These are phyloP conservation scores for Eimeria brunetti DNA, from an alignment of 169 alveolate species.

Conservation along the genomic window DNA sequence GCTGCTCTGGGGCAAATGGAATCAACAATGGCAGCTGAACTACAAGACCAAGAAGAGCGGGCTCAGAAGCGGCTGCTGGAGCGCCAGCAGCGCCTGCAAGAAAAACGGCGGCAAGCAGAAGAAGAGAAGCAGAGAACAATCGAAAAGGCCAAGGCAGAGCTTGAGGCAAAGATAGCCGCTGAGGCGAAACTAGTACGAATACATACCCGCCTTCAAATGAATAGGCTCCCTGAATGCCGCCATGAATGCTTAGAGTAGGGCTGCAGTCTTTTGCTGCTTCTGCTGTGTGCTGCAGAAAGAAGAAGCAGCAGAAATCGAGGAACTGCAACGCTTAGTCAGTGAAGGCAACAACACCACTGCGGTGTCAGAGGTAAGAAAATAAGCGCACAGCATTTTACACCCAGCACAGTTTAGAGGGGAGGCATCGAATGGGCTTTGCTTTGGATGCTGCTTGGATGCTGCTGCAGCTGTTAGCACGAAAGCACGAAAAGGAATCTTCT, in stretches of 20 bases:
- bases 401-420: neutral
- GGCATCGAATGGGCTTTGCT: neutral
- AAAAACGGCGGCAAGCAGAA: slow-evolving; percentile 52
- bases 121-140: slow-evolving; percentile 31
- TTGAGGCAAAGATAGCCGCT: slow-evolving; percentile 31
- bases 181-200: slow-evolving; percentile 8
- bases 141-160: slow-evolving; percentile 60
- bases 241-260: neutral
- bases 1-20: slow-evolving; percentile 50
- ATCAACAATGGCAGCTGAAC: slow-evolving; percentile 33
- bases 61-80: slow-evolving; percentile 40
- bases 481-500: slow-evolving; percentile 10
- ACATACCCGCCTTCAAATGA: neutral
- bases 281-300: slow-evolving; percentile 12
- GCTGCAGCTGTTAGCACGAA: slow-evolving; percentile 69
- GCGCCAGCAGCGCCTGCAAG: slow-evolving; percentile 40
- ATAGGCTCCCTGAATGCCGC: neutral
- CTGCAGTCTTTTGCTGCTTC: neutral
- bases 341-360: slow-evolving; percentile 61
- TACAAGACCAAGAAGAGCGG: slow-evolving; percentile 37
- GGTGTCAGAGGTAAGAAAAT: slow-evolving; percentile 39
- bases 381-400: neutral
- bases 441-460: too few species aligned
- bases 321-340: slow-evolving; percentile 45
- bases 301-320: slow-evolving; percentile 21